phyloP scores from a whole-genome alignment of 176 grass and related monocot genomes.

The bread wheat (Triticum aestivum) region DNA sequence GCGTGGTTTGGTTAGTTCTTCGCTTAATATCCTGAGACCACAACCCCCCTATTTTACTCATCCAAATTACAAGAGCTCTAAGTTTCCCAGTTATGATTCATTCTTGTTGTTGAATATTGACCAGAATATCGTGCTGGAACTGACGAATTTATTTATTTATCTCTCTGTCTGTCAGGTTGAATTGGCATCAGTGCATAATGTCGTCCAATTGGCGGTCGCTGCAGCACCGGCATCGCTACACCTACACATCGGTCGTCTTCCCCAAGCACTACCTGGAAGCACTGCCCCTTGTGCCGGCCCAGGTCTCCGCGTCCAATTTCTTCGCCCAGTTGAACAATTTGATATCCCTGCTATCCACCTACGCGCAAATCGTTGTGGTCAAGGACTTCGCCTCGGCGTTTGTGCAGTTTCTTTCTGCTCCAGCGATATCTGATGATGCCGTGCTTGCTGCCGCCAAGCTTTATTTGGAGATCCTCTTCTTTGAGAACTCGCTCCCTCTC shows the following conservation, averaged over 20 bases:
- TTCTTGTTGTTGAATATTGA: neutral
- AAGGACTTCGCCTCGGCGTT: conserved; percentile 78
- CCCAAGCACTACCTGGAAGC: conserved; percentile 65
- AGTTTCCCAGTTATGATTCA: neutral
- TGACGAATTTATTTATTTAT: neutral
- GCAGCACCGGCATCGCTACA: conserved; percentile 87
- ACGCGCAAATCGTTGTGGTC: conserved; percentile 60
- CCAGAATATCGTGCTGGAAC: neutral
- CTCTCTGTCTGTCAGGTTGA: conserved; percentile 14
- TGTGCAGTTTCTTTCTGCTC: conserved; percentile 50
- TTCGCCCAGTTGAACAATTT: conserved; percentile 65
- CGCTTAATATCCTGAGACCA: too few species aligned
- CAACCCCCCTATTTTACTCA: too few species aligned
- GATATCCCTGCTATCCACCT: conserved; percentile 76
- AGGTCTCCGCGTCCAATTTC: conserved; percentile 47
- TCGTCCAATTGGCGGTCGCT: conserved; percentile 87
- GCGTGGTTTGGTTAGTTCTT: too few species aligned
- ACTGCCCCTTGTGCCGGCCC: conserved; percentile 36
- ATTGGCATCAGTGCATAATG: conserved; percentile 40
- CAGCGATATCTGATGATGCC: conserved; percentile 32
- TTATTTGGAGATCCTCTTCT: conserved; percentile 90
- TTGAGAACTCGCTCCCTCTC: conserved; percentile 84
- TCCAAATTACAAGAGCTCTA: neutral
- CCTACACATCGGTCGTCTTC: conserved; percentile 82
- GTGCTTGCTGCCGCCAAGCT: conserved; percentile 44